phyloP scores from a whole-genome alignment of 129 eudicot genomes.

The sunflower (Helianthus annuus) region HanXRQr2.0-SUNRISE NC_035444.2:13027277-13027776 shows the following conservation, averaged over 20 bases:
- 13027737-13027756: conserved; percentile 2
- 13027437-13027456: neutral
- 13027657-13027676: neutral
- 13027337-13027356: too few relatives aligned
- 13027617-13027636: conserved; percentile 6
- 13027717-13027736: conserved; percentile 1
- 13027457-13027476: neutral
- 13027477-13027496: neutral
- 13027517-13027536: conserved; percentile 2
- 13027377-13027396: too few relatives aligned
- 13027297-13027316: too few relatives aligned
- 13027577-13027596: neutral
- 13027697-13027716: neutral
- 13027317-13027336: too few relatives aligned
- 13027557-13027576: conserved; percentile 1
- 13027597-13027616: neutral
- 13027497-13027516: neutral
- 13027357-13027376: too few relatives aligned
- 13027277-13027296: too few relatives aligned
- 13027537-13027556: neutral
- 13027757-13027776: conserved; percentile 3
- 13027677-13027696: neutral
- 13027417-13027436: conserved; percentile 3
- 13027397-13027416: neutral
- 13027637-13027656: conserved; percentile 2